Evolutionary conservation across 2,329 filamentous ascomycete genomes (phyloP).

Genomic region (Teratosphaeria destructans): DNA sequence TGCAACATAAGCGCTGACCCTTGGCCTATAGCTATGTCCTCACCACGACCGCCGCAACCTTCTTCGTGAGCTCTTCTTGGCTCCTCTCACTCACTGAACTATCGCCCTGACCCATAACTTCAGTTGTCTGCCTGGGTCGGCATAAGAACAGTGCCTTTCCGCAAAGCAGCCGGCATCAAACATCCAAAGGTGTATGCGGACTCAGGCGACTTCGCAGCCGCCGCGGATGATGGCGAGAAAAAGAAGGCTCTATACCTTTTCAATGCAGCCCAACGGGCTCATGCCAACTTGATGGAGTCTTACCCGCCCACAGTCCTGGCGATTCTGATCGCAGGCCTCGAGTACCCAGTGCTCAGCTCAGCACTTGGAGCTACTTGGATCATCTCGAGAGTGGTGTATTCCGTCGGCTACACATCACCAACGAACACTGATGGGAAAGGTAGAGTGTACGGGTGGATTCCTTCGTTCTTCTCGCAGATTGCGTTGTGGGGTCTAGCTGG

Average conservation of each 20-base stretch:
- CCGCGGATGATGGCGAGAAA: constrained; percentile 27
- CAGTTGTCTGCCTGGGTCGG: constrained; percentile 43
- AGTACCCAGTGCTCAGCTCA: constrained; percentile 40
- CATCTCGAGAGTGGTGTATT: constrained; percentile 39
- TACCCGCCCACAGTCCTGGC: constrained; percentile 40
- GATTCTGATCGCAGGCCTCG: constrained; percentile 44
- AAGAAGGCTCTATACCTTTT: constrained; percentile 35
- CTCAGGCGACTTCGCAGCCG: constrained; percentile 40
- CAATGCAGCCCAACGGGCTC: constrained; percentile 44
- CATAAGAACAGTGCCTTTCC: constrained; percentile 33
- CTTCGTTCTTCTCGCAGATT: constrained; percentile 21
- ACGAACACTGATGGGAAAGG: constrained; percentile 33
- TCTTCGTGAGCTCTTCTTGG: constrained; percentile 27
- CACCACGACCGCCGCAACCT: constrained; percentile 43
- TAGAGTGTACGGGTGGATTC: constrained; percentile 27
- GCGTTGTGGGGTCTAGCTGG: constrained; percentile 21
- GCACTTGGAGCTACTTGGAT: constrained; percentile 42
- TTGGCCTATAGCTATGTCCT: constrained; percentile 41
- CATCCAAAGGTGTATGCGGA: constrained; percentile 53
- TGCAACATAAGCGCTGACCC: constrained; percentile 6
- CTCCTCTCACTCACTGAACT: neutral
- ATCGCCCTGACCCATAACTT: constrained; percentile 1
- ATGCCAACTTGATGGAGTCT: constrained; percentile 50
- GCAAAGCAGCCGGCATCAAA: constrained; percentile 41
- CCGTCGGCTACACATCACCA: constrained; percentile 34